phyloP scores from a whole-genome alignment of 2,329 filamentous ascomycete genomes.

The Microsporum canis region DNA sequence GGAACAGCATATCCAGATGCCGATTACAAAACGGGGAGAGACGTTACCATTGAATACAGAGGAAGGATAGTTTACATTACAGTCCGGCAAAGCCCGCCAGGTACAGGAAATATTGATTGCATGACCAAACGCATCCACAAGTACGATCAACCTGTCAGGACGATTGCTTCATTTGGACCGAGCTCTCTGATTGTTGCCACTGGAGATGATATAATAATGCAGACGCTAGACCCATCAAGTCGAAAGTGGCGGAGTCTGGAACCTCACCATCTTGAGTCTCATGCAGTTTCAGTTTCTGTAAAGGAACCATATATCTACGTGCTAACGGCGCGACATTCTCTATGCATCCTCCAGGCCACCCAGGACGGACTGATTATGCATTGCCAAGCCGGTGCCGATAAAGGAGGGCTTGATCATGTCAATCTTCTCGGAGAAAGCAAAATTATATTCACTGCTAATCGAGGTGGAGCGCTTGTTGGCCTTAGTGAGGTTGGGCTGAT shows the following conservation, averaged over 20 bases:
- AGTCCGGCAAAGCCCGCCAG: constrained; percentile 20
- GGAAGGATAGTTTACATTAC: constrained; percentile 32
- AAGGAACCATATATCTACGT: constrained; percentile 40
- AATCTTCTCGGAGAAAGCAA: constrained; percentile 33
- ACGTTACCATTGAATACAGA: background rate
- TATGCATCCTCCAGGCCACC: constrained; percentile 37
- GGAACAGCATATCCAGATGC: constrained; percentile 25
- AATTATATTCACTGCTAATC: constrained; percentile 40
- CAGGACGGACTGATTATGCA: constrained; percentile 25
- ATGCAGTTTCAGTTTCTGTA: constrained; percentile 41
- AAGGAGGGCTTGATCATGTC: constrained; percentile 25
- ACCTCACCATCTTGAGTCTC: constrained; percentile 35
- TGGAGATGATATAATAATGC: constrained; percentile 34
- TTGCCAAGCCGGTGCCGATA: constrained; percentile 25
- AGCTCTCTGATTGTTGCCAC: constrained; percentile 37
- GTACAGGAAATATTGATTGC: constrained; percentile 23
- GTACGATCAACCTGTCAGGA: constrained; percentile 40
- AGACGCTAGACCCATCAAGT: constrained; percentile 33
- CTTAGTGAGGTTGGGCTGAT: constrained; percentile 20
- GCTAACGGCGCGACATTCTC: constrained; percentile 44
- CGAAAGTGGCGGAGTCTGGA: constrained; percentile 33
- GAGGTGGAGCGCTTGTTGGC: constrained; percentile 42
- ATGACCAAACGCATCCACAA: constrained; percentile 27
- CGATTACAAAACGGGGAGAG: background rate
- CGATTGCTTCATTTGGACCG: constrained; percentile 40